Conservation (phyloP, 129 eudicot genomes). For the Artemisia annua region DNA sequence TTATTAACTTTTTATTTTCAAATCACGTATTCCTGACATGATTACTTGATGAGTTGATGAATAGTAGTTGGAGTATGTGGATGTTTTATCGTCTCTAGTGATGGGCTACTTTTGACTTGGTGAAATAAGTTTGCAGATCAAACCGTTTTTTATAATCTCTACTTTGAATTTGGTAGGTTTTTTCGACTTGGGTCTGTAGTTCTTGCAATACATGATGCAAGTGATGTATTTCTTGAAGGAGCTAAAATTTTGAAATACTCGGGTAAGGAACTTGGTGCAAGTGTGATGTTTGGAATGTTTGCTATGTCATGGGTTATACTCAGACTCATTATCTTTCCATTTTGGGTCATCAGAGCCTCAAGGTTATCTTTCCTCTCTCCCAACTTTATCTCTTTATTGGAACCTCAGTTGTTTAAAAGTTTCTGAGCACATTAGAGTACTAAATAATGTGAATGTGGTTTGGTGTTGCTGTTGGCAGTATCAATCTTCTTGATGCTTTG, state of each 20-base stretch:
- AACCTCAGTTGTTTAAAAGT: background rate
- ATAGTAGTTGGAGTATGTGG: background rate
- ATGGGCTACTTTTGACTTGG: background rate
- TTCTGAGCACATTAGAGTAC: background rate
- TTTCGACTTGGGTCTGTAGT: slow-evolving; percentile 62
- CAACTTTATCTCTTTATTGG: background rate
- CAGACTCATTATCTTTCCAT: slow-evolving; percentile 72
- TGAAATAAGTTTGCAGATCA: background rate
- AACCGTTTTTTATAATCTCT: background rate
- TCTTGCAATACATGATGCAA: slow-evolving; percentile 84
- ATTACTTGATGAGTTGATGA: too few relatives aligned
- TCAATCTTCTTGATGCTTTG: slow-evolving; percentile 49
- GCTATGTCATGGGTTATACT: slow-evolving; percentile 74
- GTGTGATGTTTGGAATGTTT: slow-evolving; percentile 65
- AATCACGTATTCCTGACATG: slow-evolving; percentile 6
- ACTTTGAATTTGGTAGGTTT: slow-evolving; percentile 42
- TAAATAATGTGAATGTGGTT: background rate
- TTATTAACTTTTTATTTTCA: too few relatives aligned
- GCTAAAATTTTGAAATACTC: slow-evolving; percentile 79
- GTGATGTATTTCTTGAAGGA: slow-evolving; percentile 81
- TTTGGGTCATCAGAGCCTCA: slow-evolving; percentile 72
- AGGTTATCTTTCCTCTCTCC: slow-evolving; percentile 40
- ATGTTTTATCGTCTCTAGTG: background rate
- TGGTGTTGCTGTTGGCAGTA: slow-evolving; percentile 43
- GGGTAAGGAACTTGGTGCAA: slow-evolving; percentile 70